These are phyloP conservation scores for Allium cepa DNA, from an alignment of 106 monocot genomes.

Conservation along the genomic window DNA sequence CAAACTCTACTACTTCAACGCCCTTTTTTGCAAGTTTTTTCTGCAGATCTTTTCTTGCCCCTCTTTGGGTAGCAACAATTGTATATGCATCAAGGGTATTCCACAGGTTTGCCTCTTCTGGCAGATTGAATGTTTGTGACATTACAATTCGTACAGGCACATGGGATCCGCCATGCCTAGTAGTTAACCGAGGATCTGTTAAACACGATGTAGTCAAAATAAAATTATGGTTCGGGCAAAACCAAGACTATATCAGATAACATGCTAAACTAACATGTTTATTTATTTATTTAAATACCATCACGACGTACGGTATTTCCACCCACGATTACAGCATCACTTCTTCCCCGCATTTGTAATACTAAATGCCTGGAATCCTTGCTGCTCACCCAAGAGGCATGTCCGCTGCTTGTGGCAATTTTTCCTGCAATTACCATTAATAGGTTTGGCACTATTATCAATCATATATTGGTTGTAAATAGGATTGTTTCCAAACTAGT, in stretches of 20 bases:
- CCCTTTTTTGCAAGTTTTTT: conserved; percentile 78
- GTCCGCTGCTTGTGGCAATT: conserved; percentile 95
- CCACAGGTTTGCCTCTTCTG: conserved; percentile 92
- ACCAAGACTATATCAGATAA: too few species aligned
- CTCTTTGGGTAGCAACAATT: conserved; percentile 89
- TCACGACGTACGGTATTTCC: conserved; percentile 96
- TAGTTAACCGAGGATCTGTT: conserved; percentile 87
- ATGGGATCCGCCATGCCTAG: conserved; percentile 78
- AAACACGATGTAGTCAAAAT: not conserved
- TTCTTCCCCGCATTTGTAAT: conserved; percentile 88
- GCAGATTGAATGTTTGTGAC: conserved; percentile 82
- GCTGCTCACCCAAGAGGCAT: conserved; percentile 99
- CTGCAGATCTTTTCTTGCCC: conserved; percentile 76
- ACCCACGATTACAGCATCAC: conserved; percentile 95
- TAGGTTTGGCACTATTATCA: too few species aligned
- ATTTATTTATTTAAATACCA: conserved; percentile 29
- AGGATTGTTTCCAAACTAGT: too few species aligned
- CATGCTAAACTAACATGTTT: too few species aligned
- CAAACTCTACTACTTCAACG: conserved; percentile 98
- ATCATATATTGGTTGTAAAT: too few species aligned
- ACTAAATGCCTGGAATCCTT: conserved; percentile 66
- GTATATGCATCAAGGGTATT: conserved; percentile 88
- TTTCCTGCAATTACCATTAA: conserved; percentile 45
- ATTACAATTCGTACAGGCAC: conserved; percentile 82
- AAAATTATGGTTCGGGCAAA: too few species aligned